A percentile compares a stretch with the other conserved stretches of the same genome.
Conservation (phyloP, 768 basidiomycete genomes). For the Tricholoma saponaceum region DNA sequence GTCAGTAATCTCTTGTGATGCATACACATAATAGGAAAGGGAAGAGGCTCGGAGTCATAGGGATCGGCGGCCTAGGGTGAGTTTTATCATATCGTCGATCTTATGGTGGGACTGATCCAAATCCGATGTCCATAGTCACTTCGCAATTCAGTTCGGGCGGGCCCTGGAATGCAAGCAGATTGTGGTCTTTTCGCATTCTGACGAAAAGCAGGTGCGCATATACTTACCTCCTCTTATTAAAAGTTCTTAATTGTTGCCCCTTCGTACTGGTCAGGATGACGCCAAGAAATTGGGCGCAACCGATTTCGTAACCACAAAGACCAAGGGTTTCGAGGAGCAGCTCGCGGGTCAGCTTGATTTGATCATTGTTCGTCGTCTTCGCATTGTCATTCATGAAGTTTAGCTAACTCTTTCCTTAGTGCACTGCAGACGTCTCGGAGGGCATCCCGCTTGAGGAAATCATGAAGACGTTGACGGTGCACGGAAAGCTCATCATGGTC, state of each 20-base stretch:
- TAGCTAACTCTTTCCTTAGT: not conserved
- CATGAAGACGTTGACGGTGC: conserved; percentile 43
- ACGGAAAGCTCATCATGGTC: conserved; percentile 54
- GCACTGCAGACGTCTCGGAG: no score
- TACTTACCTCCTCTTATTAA: not conserved
- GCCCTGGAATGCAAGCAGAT: conserved; percentile 54
- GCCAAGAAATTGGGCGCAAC: conserved; percentile 55
- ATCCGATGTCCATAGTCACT: conserved; percentile 19
- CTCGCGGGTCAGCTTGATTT: conserved; percentile 41
- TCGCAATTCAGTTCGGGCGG: conserved; percentile 30
- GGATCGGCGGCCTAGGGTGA: conserved; percentile 58
- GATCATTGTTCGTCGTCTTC: conserved; percentile 34
- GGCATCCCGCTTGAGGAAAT: conserved; percentile 28
- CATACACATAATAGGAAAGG: conserved; percentile 39
- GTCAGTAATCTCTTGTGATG: not conserved
- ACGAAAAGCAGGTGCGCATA: conserved; percentile 35
- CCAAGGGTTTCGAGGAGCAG: conserved; percentile 34
- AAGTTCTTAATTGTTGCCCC: not conserved
- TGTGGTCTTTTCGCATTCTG: conserved; percentile 53
- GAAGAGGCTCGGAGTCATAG: conserved; percentile 62
- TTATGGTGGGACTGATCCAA: not conserved
- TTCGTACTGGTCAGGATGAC: conserved; percentile 31
- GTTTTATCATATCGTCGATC: not conserved
- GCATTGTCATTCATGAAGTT: not conserved
- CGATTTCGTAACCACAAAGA: conserved; percentile 44